Conservation (phyloP, 1,284 basidiomycete genomes). For the Fomitopsis betulina region DNA sequence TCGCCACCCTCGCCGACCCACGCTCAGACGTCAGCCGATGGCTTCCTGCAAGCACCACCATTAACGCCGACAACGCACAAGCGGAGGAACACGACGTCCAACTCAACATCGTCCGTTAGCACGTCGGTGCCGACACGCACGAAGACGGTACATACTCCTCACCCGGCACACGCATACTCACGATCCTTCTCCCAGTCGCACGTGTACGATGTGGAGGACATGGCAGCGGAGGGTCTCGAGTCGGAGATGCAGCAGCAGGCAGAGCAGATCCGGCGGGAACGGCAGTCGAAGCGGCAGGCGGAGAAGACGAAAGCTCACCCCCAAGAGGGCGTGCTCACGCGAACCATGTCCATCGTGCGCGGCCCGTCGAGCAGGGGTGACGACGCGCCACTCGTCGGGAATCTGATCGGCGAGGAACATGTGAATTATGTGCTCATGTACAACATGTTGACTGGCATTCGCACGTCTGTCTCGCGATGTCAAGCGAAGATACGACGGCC, state of each 20-base stretch:
- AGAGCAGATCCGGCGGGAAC: constrained; percentile 76
- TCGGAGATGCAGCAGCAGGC: constrained; percentile 81
- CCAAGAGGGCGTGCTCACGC: constrained; percentile 43
- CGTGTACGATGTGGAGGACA: constrained; percentile 21
- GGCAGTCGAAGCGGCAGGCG: constrained; percentile 59
- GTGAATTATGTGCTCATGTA: constrained; percentile 99
- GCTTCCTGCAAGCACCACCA: constrained; percentile 47
- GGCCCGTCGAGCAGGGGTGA: constrained; percentile 27
- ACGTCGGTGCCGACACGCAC: constrained; percentile 18
- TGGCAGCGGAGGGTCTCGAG: constrained; percentile 29
- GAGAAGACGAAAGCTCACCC: constrained; percentile 36
- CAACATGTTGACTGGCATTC: constrained; percentile 99
- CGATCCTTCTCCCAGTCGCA: constrained; percentile 8
- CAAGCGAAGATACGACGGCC: constrained; percentile 91
- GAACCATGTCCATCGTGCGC: constrained; percentile 24
- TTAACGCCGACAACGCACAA: constrained; percentile 34
- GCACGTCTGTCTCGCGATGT: constrained; percentile 92
- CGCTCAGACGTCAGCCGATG: constrained; percentile 39
- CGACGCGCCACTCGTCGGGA: constrained; percentile 79
- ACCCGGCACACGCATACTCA: constrained; percentile 6
- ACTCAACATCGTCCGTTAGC: constrained; percentile 13
- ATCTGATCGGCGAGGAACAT: constrained; percentile 94
- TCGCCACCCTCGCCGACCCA: constrained; percentile 14
- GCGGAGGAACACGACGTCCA: constrained; percentile 50
- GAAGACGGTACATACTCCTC: constrained; percentile 15